phyloP scores from a whole-genome alignment of 2,329 filamentous ascomycete species.

The Ceratocystis colombiana region DNA sequence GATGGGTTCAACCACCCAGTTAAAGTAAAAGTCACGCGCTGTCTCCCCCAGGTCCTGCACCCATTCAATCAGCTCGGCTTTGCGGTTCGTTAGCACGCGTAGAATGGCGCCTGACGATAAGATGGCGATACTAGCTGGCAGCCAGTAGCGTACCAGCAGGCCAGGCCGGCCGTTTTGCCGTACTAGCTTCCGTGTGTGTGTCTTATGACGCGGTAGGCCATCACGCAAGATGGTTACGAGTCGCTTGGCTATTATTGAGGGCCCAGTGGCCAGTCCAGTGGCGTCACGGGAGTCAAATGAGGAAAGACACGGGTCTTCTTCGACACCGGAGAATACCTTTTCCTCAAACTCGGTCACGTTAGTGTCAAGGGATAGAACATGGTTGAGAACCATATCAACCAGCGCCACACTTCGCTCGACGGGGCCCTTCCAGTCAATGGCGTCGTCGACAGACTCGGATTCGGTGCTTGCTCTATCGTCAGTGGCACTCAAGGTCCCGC shows the following conservation, averaged over 20 bases:
- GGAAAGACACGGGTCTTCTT: conserved; percentile 50
- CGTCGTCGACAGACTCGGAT: conserved; percentile 34
- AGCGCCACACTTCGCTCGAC: conserved; percentile 71
- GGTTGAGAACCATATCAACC: conserved; percentile 74
- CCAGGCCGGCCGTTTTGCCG: conserved; percentile 64
- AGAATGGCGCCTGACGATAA: conserved; percentile 82
- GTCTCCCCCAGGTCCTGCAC: conserved; percentile 69
- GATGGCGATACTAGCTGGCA: conserved; percentile 60
- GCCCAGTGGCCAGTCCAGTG: conserved; percentile 35
- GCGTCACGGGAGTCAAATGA: conserved; percentile 21
- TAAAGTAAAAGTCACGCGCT: conserved; percentile 80
- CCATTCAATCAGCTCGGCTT: conserved; percentile 71
- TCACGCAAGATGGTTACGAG: conserved; percentile 58
- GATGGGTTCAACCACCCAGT: conserved; percentile 85
- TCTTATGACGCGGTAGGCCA: conserved; percentile 57
- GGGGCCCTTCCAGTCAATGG: conserved; percentile 54
- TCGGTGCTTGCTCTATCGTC: conserved; percentile 33
- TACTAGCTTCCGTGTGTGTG: conserved; percentile 46
- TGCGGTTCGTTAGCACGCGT: conserved; percentile 61
- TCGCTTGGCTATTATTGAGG: conserved; percentile 53
- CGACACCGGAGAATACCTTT: conserved; percentile 52
- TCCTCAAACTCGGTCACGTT: conserved; percentile 56
- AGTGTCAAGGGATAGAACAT: conserved; percentile 55
- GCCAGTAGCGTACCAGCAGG: conserved; percentile 72
- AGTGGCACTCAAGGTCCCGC: neutral